Conservation (phyloP, 345 rosid species). For the Firmiana major region DNA sequence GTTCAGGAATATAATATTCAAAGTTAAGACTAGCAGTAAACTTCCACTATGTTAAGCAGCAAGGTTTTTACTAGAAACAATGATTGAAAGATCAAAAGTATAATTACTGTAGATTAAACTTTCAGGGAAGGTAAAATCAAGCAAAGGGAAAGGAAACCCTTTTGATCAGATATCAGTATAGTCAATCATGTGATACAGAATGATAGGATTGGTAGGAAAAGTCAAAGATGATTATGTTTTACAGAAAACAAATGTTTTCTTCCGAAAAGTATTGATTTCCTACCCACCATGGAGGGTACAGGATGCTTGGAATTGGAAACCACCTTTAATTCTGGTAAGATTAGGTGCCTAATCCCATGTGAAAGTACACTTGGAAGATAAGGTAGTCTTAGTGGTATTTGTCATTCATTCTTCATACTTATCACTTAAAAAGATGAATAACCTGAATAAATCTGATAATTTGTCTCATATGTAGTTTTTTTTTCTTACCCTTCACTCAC, state of each 20-base stretch:
- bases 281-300: conserved; percentile 27
- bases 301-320: conserved; percentile 20
- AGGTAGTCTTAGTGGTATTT: conserved; percentile 29
- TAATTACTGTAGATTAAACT: background rate
- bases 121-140: background rate
- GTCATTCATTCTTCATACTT: conserved; percentile 15
- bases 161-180: background rate
- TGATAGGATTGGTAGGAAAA: conserved; percentile 17
- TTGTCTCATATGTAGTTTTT: background rate
- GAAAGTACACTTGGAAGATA: conserved; percentile 22
- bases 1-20: background rate
- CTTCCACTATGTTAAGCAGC: background rate
- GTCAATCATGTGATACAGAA: conserved; percentile 15
- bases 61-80: conserved; percentile 1
- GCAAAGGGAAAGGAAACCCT: background rate
- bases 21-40: background rate
- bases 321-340: conserved; percentile 32
- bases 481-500: background rate
- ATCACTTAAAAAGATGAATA: background rate
- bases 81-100: background rate
- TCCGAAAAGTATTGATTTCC: conserved; percentile 10
- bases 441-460: background rate
- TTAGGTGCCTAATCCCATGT: conserved; percentile 25
- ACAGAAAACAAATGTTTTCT: background rate
- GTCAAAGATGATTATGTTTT: conserved; percentile 17